phyloP scores from a whole-genome alignment of 805 yeast genomes.

The Cephaloascus fragrans region DNA sequence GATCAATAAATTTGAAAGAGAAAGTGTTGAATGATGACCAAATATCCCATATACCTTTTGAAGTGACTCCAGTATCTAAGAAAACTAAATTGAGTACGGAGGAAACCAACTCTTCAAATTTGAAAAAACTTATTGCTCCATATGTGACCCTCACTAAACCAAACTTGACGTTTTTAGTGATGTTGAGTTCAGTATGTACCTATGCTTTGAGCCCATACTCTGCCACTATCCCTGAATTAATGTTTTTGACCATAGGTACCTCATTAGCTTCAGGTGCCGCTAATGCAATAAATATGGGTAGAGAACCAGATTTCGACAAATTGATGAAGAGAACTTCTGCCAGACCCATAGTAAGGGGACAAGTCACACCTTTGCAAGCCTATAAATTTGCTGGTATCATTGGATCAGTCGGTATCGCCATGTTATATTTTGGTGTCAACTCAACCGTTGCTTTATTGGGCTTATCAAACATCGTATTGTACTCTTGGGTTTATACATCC shows the following conservation, averaged over 20 bases:
- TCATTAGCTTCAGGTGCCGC: slow-evolving; percentile 88
- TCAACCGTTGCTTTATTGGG: slow-evolving; percentile 81
- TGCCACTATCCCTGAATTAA: slow-evolving; percentile 59
- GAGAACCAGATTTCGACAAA: slow-evolving; percentile 86
- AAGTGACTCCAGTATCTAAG: slow-evolving; percentile 34
- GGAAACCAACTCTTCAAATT: slow-evolving; percentile 13
- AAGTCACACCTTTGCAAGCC: slow-evolving; percentile 68
- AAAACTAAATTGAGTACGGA: slow-evolving; percentile 7
- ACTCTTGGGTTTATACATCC: slow-evolving; percentile 88
- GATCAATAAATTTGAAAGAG: too few species aligned
- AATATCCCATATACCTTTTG: slow-evolving; percentile 53
- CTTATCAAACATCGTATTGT: slow-evolving; percentile 64
- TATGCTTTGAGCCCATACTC: slow-evolving; percentile 86
- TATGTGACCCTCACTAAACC: slow-evolving; percentile 87
- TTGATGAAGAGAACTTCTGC: slow-evolving; percentile 82
- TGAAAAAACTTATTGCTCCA: slow-evolving; percentile 39
- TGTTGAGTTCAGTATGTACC: slow-evolving; percentile 85
- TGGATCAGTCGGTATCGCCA: slow-evolving; percentile 61
- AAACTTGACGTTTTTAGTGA: slow-evolving; percentile 75
- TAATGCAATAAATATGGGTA: slow-evolving; percentile 92
- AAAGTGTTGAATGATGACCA: too few species aligned
- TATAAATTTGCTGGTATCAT: slow-evolving; percentile 66
- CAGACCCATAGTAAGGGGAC: slow-evolving; percentile 85
- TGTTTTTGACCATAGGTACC: slow-evolving; percentile 76
- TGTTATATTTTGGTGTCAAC: slow-evolving; percentile 75